A percentile compares a stretch with the other conserved stretches of the same genome.
These are phyloP conservation scores for Clonostachys byssicola DNA, from an alignment of 2,329 filamentous ascomycete species.

Conservation along the genomic window DNA sequence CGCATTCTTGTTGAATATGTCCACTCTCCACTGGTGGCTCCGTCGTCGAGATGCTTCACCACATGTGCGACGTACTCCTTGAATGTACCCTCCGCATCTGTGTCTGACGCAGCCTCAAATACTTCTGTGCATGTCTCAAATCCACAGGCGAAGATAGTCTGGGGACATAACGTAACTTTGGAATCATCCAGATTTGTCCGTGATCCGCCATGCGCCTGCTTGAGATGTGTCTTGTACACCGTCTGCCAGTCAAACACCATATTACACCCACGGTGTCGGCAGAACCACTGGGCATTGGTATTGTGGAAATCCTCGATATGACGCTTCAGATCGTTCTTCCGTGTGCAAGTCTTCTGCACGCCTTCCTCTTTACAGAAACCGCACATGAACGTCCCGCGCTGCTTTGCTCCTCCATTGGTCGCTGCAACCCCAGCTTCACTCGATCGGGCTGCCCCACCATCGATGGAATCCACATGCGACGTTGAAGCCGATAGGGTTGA, in stretches of 20 bases:
- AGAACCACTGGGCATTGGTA: conserved; percentile 40
- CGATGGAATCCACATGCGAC: conserved; percentile 3
- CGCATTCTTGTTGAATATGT: conserved; percentile 37
- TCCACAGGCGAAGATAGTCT: conserved; percentile 43
- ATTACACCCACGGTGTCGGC: conserved; percentile 34
- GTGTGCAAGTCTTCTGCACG: conserved; percentile 35
- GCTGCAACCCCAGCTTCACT: not conserved
- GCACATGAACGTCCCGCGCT: conserved; percentile 30
- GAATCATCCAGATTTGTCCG: conserved; percentile 30
- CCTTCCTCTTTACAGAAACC: conserved; percentile 35
- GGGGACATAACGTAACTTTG: conserved; percentile 36
- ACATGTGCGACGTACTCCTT: conserved; percentile 42
- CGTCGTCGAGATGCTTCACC: conserved; percentile 41
- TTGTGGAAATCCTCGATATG: conserved; percentile 44
- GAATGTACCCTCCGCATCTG: conserved; percentile 29
- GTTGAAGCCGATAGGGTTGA: not conserved
- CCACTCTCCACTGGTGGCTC: conserved; percentile 32
- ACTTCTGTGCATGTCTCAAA: conserved; percentile 38
- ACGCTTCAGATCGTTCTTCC: conserved; percentile 42
- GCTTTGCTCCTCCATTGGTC: conserved; percentile 18
- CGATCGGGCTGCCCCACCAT: not conserved
- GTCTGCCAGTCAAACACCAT: conserved; percentile 43
- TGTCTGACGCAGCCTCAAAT: conserved; percentile 34
- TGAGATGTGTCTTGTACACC: conserved; percentile 41
- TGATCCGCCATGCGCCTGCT: conserved; percentile 34